phyloP scores from a whole-genome alignment of 2,329 filamentous ascomycete genomes.

The Sordariomycetes sp. region DNA sequence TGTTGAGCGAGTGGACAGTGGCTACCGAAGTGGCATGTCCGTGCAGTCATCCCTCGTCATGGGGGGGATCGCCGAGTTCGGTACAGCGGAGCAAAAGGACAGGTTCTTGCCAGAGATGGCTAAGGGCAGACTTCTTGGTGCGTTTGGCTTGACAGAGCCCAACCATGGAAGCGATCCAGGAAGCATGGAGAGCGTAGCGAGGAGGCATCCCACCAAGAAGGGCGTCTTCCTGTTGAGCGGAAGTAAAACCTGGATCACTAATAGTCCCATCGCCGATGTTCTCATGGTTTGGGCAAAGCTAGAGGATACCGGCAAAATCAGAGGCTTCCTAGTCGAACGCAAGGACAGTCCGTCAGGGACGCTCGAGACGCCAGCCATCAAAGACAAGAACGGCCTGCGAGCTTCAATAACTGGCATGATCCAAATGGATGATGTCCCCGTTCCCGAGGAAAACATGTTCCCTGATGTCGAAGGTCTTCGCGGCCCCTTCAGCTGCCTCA shows the following conservation, averaged over 20 bases:
- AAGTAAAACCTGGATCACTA: slow-evolving; percentile 92
- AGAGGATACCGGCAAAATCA: slow-evolving; percentile 84
- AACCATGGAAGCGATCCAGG: slow-evolving; percentile 90
- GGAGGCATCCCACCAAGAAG: slow-evolving; percentile 73
- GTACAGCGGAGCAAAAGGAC: slow-evolving; percentile 79
- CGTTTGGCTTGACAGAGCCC: slow-evolving; percentile 85
- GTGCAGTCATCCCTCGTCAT: slow-evolving; percentile 90
- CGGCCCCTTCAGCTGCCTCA: slow-evolving; percentile 90
- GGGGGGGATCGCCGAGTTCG: slow-evolving; percentile 85
- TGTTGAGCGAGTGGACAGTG: slow-evolving; percentile 84
- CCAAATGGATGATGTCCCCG: slow-evolving; percentile 82
- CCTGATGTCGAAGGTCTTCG: slow-evolving; percentile 77
- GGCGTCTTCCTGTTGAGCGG: slow-evolving; percentile 74
- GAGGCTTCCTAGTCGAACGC: slow-evolving; percentile 84
- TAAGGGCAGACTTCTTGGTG: slow-evolving; percentile 72
- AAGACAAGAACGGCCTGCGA: slow-evolving; percentile 89
- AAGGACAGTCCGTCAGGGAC: slow-evolving; percentile 78
- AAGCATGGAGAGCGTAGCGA: slow-evolving; percentile 83
- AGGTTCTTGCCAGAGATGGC: slow-evolving; percentile 73
- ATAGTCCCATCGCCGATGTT: slow-evolving; percentile 81
- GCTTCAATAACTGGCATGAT: slow-evolving; percentile 98
- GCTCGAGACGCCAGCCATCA: slow-evolving; percentile 82
- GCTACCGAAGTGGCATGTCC: slow-evolving; percentile 87
- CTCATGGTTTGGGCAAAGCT: slow-evolving; percentile 89
- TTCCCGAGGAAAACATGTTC: slow-evolving; percentile 89